Evolutionary conservation across 352 stramenopile genomes (phyloP).

Genomic region (Phytophthora sp.): DNA sequence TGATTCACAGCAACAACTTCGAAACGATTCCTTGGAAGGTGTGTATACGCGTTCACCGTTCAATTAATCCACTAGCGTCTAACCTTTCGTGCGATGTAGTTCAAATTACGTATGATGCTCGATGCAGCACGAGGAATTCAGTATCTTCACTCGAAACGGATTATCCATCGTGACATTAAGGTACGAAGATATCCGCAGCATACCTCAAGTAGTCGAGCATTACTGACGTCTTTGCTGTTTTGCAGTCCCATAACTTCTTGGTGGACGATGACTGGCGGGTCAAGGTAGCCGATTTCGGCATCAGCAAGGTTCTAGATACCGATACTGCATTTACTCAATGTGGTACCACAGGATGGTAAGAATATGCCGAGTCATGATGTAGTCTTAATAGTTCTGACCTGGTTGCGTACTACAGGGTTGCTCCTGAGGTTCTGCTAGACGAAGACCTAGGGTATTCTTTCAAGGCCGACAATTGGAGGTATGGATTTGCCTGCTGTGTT

Average conservation of each 20-base stretch:
- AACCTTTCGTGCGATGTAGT: slow-evolving; percentile 46
- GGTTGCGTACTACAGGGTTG: slow-evolving; percentile 58
- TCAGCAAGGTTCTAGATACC: slow-evolving; percentile 89
- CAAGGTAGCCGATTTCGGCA: slow-evolving; percentile 90
- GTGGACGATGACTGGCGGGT: slow-evolving; percentile 91
- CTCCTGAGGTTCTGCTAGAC: slow-evolving; percentile 86
- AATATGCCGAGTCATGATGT: neutral
- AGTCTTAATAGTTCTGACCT: neutral
- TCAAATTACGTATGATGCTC: slow-evolving; percentile 92
- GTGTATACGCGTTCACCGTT: neutral
- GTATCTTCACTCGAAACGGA: slow-evolving; percentile 87
- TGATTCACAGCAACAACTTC: slow-evolving; percentile 91
- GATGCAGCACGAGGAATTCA: slow-evolving; percentile 88
- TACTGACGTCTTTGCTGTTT: neutral
- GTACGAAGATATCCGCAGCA: slow-evolving; percentile 26
- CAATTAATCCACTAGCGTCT: neutral
- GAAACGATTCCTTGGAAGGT: slow-evolving; percentile 91
- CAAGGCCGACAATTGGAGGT: slow-evolving; percentile 92
- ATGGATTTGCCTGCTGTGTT: slow-evolving; percentile 1
- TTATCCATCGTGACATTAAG: slow-evolving; percentile 92
- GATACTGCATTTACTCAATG: slow-evolving; percentile 89
- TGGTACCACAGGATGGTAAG: slow-evolving; percentile 86
- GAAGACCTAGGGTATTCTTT: slow-evolving; percentile 90
- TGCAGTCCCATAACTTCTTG: slow-evolving; percentile 89
- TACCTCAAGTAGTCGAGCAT: neutral